Conservation (phyloP, 108 stramenopile species). For the Pelagomonas calceolata region DNA sequence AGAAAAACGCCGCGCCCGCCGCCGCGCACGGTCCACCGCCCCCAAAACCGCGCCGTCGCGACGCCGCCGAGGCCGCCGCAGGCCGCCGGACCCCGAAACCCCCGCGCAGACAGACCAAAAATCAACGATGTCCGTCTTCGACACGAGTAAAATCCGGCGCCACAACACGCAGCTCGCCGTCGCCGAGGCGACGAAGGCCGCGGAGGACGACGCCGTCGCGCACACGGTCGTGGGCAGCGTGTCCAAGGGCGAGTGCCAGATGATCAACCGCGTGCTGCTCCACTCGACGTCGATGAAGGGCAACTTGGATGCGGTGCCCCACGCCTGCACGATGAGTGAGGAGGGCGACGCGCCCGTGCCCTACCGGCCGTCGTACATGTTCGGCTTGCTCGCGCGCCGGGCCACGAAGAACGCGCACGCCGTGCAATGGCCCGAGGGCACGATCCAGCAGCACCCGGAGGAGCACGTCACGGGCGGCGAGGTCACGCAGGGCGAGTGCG, state of each 20-base stretch:
- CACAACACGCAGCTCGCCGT: neutral
- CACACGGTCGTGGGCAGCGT: neutral
- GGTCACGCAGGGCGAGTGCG: neutral
- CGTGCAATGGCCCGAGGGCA: neutral
- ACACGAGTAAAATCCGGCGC: neutral
- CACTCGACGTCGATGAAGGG: neutral
- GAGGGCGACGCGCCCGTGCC: neutral
- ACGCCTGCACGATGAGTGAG: neutral
- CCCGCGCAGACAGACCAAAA: too few species aligned
- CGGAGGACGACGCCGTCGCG: neutral
- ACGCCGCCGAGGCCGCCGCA: too few species aligned
- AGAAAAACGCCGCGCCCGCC: too few species aligned
- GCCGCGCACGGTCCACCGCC: too few species aligned
- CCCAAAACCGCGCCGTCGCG: too few species aligned
- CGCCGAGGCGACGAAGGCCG: neutral
- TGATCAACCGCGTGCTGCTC: neutral
- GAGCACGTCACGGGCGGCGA: slow-evolving; percentile 1
- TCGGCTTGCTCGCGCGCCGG: neutral
- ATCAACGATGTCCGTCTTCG: neutral
- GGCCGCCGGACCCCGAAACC: too few species aligned
- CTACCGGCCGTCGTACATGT: neutral
- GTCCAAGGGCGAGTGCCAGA: neutral
- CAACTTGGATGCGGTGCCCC: neutral
- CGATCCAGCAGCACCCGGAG: neutral
- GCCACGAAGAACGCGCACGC: neutral